Evolutionary conservation across 805 yeast species (phyloP), one percentile per base, ranked within the genome.

Genomic region (Kazachstania bromeliacearum): DNA sequence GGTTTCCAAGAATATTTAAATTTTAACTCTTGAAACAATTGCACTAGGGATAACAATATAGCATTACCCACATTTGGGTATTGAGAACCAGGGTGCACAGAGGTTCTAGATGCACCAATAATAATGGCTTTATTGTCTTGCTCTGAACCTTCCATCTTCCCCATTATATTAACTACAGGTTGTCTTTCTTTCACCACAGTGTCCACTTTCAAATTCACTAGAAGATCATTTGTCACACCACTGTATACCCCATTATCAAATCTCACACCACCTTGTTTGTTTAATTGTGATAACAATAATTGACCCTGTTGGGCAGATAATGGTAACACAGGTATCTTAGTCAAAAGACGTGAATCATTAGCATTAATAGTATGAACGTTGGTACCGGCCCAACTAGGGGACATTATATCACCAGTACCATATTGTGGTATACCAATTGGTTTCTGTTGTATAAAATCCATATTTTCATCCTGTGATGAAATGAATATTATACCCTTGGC

Each of bases 31-130:
- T 84, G 73, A 35, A 87, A 73, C 0, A 81, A 55, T 37, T 79
- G 71, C 4, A 81, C 73, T 40, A 87, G 58, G 46, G 84, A 87
- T 19, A 87, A 55, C 38, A 88, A 51, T 1, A 79, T 64, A 0
- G 79, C 74, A 2, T 88, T 77, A 0, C 95, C 92, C 2, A 92
- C 74, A 46, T 75, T 73, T 10, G 85, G 75, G 28, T 72, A 66
- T 3, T 71, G 57, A 0, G 92, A 77, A 8, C 95, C 96, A 46
- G 62, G 71, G 42, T 85, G 75, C 15, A 77, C 63, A 0, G 94
- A 66, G 51, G 85, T 95, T 45, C 95, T 64, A 3, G 79, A 70
- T 0, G 95, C 85, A 1, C 94, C 95, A 37, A 88, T 71, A 2
- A 87, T 65, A 7, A 88, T 59, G 0, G 83, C 84, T 44, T 74